Conservation (phyloP, 73 alveolate species). For the Effrenium voratum region DNA sequence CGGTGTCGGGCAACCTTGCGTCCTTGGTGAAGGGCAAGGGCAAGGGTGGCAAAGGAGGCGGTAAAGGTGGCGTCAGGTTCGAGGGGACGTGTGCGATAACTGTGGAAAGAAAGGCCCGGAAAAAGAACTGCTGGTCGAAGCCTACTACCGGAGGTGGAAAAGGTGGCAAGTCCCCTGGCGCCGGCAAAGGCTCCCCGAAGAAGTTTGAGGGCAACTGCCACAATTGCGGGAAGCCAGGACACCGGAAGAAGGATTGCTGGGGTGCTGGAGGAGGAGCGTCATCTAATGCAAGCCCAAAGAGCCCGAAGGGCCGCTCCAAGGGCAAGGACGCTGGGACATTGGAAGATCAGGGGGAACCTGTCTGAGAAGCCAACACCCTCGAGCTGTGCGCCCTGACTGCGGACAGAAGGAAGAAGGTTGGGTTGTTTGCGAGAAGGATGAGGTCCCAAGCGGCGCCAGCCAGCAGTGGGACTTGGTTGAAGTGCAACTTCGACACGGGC, state of each 20-base stretch:
- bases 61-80: background rate
- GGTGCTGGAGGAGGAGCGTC: background rate
- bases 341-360: background rate
- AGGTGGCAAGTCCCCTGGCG: background rate
- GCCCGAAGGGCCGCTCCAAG: background rate
- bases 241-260: background rate
- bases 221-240: background rate
- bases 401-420: background rate
- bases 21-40: too few species aligned
- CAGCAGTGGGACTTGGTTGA: background rate
- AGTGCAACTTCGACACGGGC: constrained; percentile 32
- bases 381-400: background rate
- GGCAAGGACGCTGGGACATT: background rate
- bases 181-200: background rate
- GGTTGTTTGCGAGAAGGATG: background rate
- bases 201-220: background rate
- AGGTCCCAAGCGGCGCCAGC: background rate
- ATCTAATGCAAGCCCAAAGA: background rate
- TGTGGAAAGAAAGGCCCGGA: background rate
- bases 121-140: background rate
- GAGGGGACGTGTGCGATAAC: constrained; percentile 13
- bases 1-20: background rate
- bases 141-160: background rate
- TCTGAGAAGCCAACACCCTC: background rate
- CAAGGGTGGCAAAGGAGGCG: background rate